Evolutionary conservation across 2,329 filamentous ascomycete species (phyloP).

Genomic region (Venturia nashicola): DNA sequence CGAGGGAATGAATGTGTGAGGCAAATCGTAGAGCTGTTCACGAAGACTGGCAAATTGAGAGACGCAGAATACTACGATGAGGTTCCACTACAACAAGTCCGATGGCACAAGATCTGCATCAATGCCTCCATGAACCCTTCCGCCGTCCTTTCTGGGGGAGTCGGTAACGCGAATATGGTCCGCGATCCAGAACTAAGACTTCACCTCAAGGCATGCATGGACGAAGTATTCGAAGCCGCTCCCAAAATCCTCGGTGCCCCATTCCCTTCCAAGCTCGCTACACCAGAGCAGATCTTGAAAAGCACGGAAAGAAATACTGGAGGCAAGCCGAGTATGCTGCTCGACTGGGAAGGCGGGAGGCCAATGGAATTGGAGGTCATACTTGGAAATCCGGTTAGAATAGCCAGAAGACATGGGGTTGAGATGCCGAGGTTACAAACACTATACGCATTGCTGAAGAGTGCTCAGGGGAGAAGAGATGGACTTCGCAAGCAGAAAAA

Average conservation of each 20-base stretch:
- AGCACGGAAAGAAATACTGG: constrained; percentile 54
- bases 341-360: constrained; percentile 56
- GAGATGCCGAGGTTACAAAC: constrained; percentile 56
- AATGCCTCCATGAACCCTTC: constrained; percentile 66
- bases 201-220: constrained; percentile 55
- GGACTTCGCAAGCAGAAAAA: constrained; percentile 14
- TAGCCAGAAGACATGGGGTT: constrained; percentile 49
- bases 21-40: constrained; percentile 42
- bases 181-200: constrained; percentile 47
- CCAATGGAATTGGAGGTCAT: constrained; percentile 63
- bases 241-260: constrained; percentile 49
- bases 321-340: constrained; percentile 50
- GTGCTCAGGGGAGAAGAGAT: constrained; percentile 45
- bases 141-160: constrained; percentile 52
- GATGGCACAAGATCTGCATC: constrained; percentile 69
- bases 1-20: constrained; percentile 33
- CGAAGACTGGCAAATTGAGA: constrained; percentile 46
- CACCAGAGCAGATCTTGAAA: constrained; percentile 48
- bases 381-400: constrained; percentile 55
- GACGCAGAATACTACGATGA: constrained; percentile 55
- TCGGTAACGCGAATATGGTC: constrained; percentile 54
- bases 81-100: constrained; percentile 53
- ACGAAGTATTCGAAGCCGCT: constrained; percentile 54
- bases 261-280: constrained; percentile 48
- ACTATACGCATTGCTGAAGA: constrained; percentile 53